Conservation (phyloP, 1,139 yeast species). For the Yamadazyma epiphylla region DNA sequence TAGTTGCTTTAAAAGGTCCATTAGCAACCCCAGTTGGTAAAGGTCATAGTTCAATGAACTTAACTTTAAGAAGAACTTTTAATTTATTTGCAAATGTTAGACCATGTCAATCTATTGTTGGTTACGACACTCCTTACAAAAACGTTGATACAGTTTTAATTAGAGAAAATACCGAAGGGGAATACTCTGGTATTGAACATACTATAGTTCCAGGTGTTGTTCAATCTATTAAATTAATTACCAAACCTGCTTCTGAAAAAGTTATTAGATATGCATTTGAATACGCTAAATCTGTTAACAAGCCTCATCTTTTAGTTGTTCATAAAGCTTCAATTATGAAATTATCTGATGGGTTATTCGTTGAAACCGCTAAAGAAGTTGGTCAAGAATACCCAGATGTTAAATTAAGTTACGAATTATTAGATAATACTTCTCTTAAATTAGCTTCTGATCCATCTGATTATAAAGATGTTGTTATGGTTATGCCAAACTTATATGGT, state of each 20-base stretch:
- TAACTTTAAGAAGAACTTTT: slow-evolving; percentile 96
- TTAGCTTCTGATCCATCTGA: slow-evolving; percentile 86
- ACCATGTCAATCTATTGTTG: slow-evolving; percentile 91
- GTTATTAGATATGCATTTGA: slow-evolving; percentile 96
- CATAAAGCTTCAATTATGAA: slow-evolving; percentile 99
- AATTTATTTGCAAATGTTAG: slow-evolving; percentile 94
- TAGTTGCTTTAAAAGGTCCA: slow-evolving; percentile 96
- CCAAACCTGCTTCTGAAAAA: slow-evolving; percentile 93
- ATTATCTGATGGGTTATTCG: slow-evolving; percentile 95
- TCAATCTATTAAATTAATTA: slow-evolving; percentile 94
- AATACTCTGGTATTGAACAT: slow-evolving; percentile 98
- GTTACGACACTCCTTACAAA: slow-evolving; percentile 92
- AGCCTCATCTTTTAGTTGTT: slow-evolving; percentile 88
- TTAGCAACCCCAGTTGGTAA: slow-evolving; percentile 98
- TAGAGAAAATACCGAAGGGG: slow-evolving; percentile 99
- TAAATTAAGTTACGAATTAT: slow-evolving; percentile 75
- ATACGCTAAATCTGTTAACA: slow-evolving; percentile 85
- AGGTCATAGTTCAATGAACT: slow-evolving; percentile 96
- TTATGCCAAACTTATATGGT: slow-evolving; percentile 93
- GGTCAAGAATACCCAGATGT: slow-evolving; percentile 91
- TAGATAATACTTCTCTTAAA: slow-evolving; percentile 92
- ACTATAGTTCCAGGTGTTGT: slow-evolving; percentile 97
- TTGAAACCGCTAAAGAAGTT: slow-evolving; percentile 84
- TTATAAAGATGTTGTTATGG: slow-evolving; percentile 83
- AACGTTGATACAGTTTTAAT: slow-evolving; percentile 92